Base-by-base conservation (phyloP, 2,329 filamentous ascomycete genomes). In the Colletotrichum godetiae region DNA sequence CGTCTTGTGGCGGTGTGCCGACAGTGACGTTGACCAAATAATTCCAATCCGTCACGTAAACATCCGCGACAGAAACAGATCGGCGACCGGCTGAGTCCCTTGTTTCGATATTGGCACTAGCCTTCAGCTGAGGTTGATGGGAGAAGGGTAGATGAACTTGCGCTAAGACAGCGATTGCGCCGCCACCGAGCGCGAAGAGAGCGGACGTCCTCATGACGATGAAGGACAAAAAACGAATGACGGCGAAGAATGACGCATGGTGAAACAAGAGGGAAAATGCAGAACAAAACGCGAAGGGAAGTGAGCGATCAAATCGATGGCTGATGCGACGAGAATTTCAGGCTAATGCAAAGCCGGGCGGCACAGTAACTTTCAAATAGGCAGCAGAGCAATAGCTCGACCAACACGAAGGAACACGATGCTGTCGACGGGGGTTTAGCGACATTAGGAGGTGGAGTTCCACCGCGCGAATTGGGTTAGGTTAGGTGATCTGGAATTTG, bases 21-120 rank as follows among this genome's bases (percentile, higher is more conserved):
- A 73, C 29, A 27, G 73, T 61, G 31, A 66, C 65, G 27, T 74
- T 73, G n/a, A 74, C 73, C 2, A 65, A 12, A 15, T 68, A 74
- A 10, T 58, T 12, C 53, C 59, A 8, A 22, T 22, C 22, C 13
- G 24, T 8, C 33, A 15, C 10, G 22, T 31, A 58, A 13, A 67
- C 2, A 29, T 68, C 24, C 12, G 33, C 1, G 22, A 4, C 12
- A 13, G 63, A 42, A 19, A 22, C 5, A 22, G 64, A 68, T 6
- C 63, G 65, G n/a, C 57, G 58, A 0, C 37, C 35, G 0, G 27
- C 37, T 24, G 42, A 15, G 31, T n/a, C 27, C 2, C 22, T 56
- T 27, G 46, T 6, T 15, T 27, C 12, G 29, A 11, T 15, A 53
- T 13, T 46, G 5, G 10, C 22, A 49, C 3, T 29, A 35, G 33